A percentile compares a stretch with the other conserved stretches of the same genome.
Conservation (phyloP, 2,329 filamentous ascomycete genomes). For the Pseudogymnoascus sp. region DNA sequence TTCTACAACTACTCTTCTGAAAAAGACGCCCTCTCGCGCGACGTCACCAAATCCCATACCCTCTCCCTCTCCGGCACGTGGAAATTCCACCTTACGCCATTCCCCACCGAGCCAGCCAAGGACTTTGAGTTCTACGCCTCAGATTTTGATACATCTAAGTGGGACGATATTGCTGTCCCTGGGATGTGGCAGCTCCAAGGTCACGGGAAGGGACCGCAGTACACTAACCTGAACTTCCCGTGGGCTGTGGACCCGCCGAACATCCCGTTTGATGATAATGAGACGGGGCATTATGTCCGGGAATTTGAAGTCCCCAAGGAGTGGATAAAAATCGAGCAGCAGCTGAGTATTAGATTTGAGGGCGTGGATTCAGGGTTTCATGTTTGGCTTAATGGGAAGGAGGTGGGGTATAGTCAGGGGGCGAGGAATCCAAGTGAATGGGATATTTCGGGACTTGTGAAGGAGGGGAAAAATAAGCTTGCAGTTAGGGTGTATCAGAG, state of each 20-base stretch:
- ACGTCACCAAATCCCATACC: constrained; percentile 33
- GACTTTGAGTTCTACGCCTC: constrained; percentile 16
- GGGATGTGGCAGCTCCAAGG: constrained; percentile 50
- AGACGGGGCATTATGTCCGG: constrained; percentile 44
- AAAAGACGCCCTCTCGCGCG: constrained; percentile 38
- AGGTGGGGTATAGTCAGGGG: constrained; percentile 49
- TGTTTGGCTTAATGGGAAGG: constrained; percentile 46
- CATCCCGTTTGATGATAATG: constrained; percentile 42
- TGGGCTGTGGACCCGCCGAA: constrained; percentile 46
- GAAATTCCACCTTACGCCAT: constrained; percentile 23
- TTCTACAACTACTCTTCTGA: constrained; percentile 46
- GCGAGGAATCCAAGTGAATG: constrained; percentile 50
- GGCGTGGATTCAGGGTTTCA: constrained; percentile 51
- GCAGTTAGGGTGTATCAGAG: constrained; percentile 48
- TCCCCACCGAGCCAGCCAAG: constrained; percentile 19
- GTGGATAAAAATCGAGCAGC: constrained; percentile 23
- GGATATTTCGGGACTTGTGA: constrained; percentile 41
- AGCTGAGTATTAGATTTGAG: constrained; percentile 47
- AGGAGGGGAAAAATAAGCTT: constrained; percentile 34
- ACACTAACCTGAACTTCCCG: constrained; percentile 47
- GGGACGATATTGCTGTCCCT: constrained; percentile 43
- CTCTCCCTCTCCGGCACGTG: constrained; percentile 25
- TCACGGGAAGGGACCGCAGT: constrained; percentile 35
- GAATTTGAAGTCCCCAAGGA: constrained; percentile 38
- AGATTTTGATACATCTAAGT: constrained; percentile 28